Conservation (phyloP, 2,329 filamentous ascomycete species). For the Fusarium cyanostomum region DNA sequence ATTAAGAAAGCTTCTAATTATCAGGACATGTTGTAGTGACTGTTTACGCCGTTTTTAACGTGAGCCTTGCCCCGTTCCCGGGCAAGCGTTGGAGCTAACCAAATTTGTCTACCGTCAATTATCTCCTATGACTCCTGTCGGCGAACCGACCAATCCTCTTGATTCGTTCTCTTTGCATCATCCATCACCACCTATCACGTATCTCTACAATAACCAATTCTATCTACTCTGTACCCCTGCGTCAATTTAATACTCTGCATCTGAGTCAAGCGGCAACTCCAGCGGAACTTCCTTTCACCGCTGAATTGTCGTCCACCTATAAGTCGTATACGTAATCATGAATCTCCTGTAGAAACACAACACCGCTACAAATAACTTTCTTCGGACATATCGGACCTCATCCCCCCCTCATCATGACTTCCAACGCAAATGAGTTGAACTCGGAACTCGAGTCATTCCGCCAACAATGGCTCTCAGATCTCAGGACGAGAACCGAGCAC, state of each 20-base stretch:
- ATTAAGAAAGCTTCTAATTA: too few relatives aligned
- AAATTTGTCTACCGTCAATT: slow-evolving; percentile 15
- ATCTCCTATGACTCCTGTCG: slow-evolving; percentile 28
- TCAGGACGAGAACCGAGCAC: slow-evolving; percentile 56
- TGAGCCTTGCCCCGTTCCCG: not conserved
- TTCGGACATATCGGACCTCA: slow-evolving; percentile 27
- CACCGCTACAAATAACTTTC: not conserved
- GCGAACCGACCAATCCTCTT: slow-evolving; percentile 32
- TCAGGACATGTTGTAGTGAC: too few relatives aligned
- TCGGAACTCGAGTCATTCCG: slow-evolving; percentile 88
- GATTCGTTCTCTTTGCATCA: slow-evolving; percentile 36
- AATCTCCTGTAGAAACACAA: slow-evolving; percentile 24
- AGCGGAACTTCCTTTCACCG: not conserved
- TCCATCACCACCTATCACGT: slow-evolving; percentile 29
- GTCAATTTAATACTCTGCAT: slow-evolving; percentile 4
- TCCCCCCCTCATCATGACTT: slow-evolving; percentile 28
- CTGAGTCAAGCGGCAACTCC: slow-evolving; percentile 34
- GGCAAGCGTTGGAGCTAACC: slow-evolving; percentile 9
- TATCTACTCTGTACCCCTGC: not conserved
- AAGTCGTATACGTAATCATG: slow-evolving; percentile 33
- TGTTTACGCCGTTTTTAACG: not conserved
- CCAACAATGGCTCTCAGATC: slow-evolving; percentile 85
- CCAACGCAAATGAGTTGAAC: slow-evolving; percentile 55
- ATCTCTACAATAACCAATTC: not conserved
- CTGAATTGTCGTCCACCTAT: not conserved